A percentile compares a stretch with the other conserved stretches of the same genome.
These are phyloP conservation scores for Eutrema yunnanense DNA, from an alignment of 345 rosid species.

Conservation along the genomic window DNA sequence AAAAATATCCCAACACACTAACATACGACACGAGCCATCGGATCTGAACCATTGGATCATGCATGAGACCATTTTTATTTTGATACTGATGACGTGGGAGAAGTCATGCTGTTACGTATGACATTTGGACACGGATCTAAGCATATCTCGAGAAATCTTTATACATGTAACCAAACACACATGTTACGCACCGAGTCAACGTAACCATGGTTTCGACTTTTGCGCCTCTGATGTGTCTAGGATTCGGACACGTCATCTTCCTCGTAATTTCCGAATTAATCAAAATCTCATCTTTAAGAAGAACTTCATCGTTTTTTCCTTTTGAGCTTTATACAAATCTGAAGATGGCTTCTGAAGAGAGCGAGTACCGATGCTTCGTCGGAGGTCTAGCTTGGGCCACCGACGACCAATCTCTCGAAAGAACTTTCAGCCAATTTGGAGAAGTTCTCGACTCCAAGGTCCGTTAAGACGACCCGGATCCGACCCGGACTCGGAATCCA, in stretches of 20 bases:
- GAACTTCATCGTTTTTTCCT: not conserved
- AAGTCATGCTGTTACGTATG: not conserved
- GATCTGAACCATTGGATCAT: not conserved
- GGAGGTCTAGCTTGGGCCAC: conserved; percentile 96
- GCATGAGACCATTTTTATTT: not conserved
- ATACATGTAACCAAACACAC: not conserved
- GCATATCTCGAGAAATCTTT: not conserved
- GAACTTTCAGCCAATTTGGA: conserved; percentile 58
- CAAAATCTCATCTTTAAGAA: not conserved
- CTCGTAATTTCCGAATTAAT: not conserved
- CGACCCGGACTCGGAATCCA: conserved; percentile 31
- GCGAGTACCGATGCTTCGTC: conserved; percentile 73
- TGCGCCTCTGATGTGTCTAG: not conserved
- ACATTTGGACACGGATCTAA: not conserved
- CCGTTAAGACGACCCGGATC: conserved; percentile 58
- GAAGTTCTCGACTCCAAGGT: conserved; percentile 89
- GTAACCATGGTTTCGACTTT: not conserved
- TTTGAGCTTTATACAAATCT: too few species aligned
- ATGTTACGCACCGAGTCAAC: not conserved
- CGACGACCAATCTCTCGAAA: conserved; percentile 47
- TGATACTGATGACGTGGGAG: not conserved
- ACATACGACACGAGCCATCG: not conserved
- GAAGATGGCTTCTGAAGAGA: conserved; percentile 52
- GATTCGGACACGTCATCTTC: not conserved
- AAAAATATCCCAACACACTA: not conserved